Evolutionary conservation across 176 grass and related monocot species (phyloP), one percentile per base, ranked within the genome.

Genomic region (Phoenix dactylifera): DNA sequence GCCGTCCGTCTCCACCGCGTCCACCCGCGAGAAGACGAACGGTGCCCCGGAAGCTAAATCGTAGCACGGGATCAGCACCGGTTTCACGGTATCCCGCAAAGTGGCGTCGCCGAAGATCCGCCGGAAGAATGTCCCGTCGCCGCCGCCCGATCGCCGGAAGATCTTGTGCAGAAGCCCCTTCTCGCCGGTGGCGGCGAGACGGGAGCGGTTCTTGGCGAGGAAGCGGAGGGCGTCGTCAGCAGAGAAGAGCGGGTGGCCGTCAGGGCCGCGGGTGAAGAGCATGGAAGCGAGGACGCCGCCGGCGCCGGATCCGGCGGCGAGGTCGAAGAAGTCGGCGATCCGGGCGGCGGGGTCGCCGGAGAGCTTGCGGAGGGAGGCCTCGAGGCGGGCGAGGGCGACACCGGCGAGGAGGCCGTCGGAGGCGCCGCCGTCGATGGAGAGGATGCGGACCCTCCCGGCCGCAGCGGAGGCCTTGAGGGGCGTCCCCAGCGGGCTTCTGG

Each of bases 31-130:
- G 65, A 68, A 68, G 52, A 68, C 65, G 52, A 68, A 57, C 12
- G 65, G 52, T 18, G 65, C 65, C n/a, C 51, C 65, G 52, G 65
- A 55, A 14, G 52, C 19, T 12, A 68, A 26, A 52, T 68, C 65
- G 65, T 68, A 68, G 52, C 52, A 68, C 65, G 65, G 65, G 52
- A 68, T 55, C 50, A 68, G 65, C 65, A 68, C 25, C n/a, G 65
- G 65, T n/a, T 67, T 67, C 5, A 67, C 26, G 7, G 65, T 39
- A 26, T 67, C 65, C 16, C 65, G 65, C 24, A 67, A 52, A n/a
- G 65, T 67, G n/a, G 50, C 51, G 3, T 67, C 65, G 23, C 52
- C 65, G 23, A 67, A 67, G 16, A 67, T 18, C 51, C 9, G 51
- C n/a, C 52, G 51, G 26, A 67, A 39, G 7, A 67, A 26, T 18